Base-by-base conservation (phyloP, 495 filamentous ascomycete species). In the Aspergillus wentii region DNA sequence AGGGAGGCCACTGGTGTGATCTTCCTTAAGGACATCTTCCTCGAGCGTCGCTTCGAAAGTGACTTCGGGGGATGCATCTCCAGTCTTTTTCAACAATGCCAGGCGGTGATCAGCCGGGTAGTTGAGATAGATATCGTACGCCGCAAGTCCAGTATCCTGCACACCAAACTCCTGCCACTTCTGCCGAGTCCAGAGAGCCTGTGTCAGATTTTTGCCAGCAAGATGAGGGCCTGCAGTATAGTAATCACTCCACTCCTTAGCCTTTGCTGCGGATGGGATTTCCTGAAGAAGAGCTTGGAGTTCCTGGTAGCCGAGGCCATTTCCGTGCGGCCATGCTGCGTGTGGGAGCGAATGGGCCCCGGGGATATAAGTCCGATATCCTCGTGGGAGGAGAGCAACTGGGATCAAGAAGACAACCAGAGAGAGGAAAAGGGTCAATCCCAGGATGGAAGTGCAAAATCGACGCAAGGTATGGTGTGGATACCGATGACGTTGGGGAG, bases 61-160 rank as follows among this genome's bases (percentile, higher is more conserved):
- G 1, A 95, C 81, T 20, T 68, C 45, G n/a, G n/a, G n/a, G 14
- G 52, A 46, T 18, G 42, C 44, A 17, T 57, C 39, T 4, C 32
- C 51, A 1, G 50, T 48, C 43, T 76, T 79, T 57, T 88, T 74
- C 27, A 94, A 61, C 28, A 97, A 61, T 19, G 85, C 85, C 41
- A 97, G 60, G 2, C 87, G 72, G 47, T 94, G 87, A 28, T 79
- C 82, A 11, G 80, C 45, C 2, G 92, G 92, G 51, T 94, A 95
- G 55, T 97, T 97, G 44, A 95, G 61, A 47, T 95, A 96, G 23
- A 86, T 76, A 50, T 96, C 88, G 54, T 98, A 97, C 13, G 82
- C 61, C 15, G 82, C 80, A 47, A 98, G 82, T 4, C 67, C 71
- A 14, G 79, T 75, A 34, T 83, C 70, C 43, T 76, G 61, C 37